These are phyloP conservation scores for Daldinia decipiens DNA, from an alignment of 495 filamentous ascomycete species.

Conservation along the genomic window DNA sequence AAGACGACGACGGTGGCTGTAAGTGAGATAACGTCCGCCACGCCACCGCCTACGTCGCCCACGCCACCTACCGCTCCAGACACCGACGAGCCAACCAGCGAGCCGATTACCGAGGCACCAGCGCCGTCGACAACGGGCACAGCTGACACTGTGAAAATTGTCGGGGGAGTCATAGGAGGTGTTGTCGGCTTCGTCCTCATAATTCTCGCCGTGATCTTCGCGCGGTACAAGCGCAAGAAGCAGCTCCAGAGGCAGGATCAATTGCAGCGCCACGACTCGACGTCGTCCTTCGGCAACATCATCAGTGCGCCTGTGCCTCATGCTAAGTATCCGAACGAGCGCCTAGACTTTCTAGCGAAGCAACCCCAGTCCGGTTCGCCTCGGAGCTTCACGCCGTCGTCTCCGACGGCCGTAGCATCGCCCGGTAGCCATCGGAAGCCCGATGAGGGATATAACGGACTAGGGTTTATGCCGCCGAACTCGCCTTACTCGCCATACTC, in stretches of 20 bases:
- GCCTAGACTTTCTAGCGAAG: slow-evolving; percentile 53
- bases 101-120: slow-evolving; percentile 27
- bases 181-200: slow-evolving; percentile 43
- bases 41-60: not conserved
- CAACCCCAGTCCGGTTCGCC: slow-evolving; percentile 20
- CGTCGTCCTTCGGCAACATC: slow-evolving; percentile 58
- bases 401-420: slow-evolving; percentile 3
- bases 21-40: slow-evolving; percentile 17
- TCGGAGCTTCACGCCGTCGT: slow-evolving; percentile 20
- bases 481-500: slow-evolving; percentile 37
- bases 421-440: not conserved
- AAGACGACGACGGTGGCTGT: slow-evolving; percentile 31
- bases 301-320: slow-evolving; percentile 57
- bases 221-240: slow-evolving; percentile 43
- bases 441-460: slow-evolving; percentile 11
- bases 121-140: slow-evolving; percentile 23
- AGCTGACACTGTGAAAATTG: slow-evolving; percentile 44
- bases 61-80: slow-evolving; percentile 7
- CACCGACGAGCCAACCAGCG: not conserved
- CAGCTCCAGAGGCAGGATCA: slow-evolving; percentile 36
- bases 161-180: slow-evolving; percentile 47
- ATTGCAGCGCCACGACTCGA: slow-evolving; percentile 47
- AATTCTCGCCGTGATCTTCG: slow-evolving; percentile 29
- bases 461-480: slow-evolving; percentile 43
- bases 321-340: slow-evolving; percentile 45